These are phyloP conservation scores for Chalciporus pseudorubinellus DNA, from an alignment of 768 basidiomycete species.

Conservation along the genomic window DNA sequence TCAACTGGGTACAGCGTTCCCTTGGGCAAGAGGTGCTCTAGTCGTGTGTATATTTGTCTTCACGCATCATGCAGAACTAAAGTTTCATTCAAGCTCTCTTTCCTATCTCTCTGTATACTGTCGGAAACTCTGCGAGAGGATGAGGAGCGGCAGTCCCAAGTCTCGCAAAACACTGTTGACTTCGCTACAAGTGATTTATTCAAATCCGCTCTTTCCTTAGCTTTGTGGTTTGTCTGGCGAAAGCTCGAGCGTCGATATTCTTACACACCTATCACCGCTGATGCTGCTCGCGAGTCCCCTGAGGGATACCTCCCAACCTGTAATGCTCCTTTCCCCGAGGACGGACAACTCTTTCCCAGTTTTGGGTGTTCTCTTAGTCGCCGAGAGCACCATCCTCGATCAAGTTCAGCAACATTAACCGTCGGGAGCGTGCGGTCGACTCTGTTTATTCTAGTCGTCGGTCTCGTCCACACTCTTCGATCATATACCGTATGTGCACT, in stretches of 20 bases:
- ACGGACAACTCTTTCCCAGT: slow-evolving; percentile 1
- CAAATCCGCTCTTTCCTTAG: slow-evolving; percentile 18
- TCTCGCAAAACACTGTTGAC: slow-evolving; percentile 8
- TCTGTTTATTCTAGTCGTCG: slow-evolving; percentile 13
- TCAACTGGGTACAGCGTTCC: not conserved
- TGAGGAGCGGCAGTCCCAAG: not conserved
- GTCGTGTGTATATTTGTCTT: slow-evolving; percentile 3
- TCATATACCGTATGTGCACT: slow-evolving; percentile 20
- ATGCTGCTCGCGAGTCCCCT: not conserved
- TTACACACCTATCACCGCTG: not conserved
- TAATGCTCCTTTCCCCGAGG: slow-evolving; percentile 8
- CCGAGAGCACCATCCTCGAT: slow-evolving; percentile 5
- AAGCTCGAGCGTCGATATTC: not conserved
- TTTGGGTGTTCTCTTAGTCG: not conserved
- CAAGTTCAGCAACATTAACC: not conserved
- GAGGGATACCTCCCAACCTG: slow-evolving; percentile 8
- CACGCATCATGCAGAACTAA: not conserved
- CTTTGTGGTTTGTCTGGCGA: slow-evolving; percentile 11
- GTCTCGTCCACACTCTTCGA: slow-evolving; percentile 13
- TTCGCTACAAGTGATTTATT: slow-evolving; percentile 20
- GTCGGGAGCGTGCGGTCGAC: slow-evolving; percentile 13
- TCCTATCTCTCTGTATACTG: slow-evolving; percentile 15
- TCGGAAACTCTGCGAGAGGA: slow-evolving; percentile 9
- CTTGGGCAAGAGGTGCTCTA: not conserved
- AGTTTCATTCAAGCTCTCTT: slow-evolving; percentile 9